Percentiles rank a stretch among this genome's conserved stretches.
These are phyloP conservation scores for Phytophthora cactorum DNA, from an alignment of 352 stramenopile species.

Conservation along the genomic window DNA sequence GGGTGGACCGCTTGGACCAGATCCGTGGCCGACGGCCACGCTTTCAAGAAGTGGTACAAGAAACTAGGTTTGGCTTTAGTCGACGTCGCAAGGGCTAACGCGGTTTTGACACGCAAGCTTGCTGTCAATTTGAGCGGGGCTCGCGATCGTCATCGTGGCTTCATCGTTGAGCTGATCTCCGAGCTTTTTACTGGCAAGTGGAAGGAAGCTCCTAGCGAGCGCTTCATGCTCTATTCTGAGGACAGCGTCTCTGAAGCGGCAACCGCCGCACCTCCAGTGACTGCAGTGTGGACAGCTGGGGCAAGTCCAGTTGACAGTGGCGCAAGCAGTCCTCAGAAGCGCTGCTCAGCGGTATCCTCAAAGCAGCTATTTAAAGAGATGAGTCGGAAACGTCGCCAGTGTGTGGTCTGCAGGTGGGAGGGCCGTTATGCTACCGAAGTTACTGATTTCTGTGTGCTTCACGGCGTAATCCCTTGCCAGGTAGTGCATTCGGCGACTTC, in stretches of 20 bases:
- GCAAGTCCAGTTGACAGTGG: background rate
- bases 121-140: background rate
- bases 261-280: background rate
- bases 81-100: background rate
- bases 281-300: background rate
- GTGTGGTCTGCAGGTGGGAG: background rate
- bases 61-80: constrained; percentile 7
- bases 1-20: background rate
- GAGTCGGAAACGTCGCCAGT: background rate
- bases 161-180: background rate
- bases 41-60: constrained; percentile 7
- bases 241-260: background rate
- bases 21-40: constrained; percentile 5
- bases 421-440: background rate
- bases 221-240: background rate
- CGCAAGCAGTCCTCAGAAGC: background rate
- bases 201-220: background rate
- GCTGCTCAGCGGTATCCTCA: constrained; percentile 2
- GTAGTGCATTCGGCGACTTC: no score
- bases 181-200: background rate
- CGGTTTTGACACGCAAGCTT: background rate
- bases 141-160: background rate
- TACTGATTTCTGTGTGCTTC: background rate
- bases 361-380: background rate
- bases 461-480: background rate